These are phyloP conservation scores for Xanthoconium stramineum DNA, from an alignment of 768 basidiomycete genomes.

Conservation along the genomic window DNA sequence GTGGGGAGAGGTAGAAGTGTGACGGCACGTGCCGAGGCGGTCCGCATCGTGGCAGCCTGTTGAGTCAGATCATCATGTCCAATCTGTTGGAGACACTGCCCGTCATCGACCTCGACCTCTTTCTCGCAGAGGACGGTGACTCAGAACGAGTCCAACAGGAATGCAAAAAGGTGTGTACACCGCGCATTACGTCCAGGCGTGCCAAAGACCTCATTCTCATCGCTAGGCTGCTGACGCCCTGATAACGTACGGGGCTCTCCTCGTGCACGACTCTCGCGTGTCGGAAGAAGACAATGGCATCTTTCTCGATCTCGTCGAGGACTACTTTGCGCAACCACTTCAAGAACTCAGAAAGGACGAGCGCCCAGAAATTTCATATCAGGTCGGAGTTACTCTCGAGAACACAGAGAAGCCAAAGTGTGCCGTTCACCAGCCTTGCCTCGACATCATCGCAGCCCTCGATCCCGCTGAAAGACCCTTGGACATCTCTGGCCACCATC, in stretches of 20 bases:
- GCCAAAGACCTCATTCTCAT: not conserved
- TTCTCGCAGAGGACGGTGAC: slow-evolving; percentile 43
- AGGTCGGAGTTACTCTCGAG: slow-evolving; percentile 93
- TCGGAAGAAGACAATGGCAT: slow-evolving; percentile 73
- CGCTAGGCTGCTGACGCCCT: slow-evolving; percentile 75
- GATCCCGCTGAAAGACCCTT: slow-evolving; percentile 80
- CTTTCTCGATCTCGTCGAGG: slow-evolving; percentile 89
- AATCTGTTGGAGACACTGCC: slow-evolving; percentile 56
- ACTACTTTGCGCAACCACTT: slow-evolving; percentile 82
- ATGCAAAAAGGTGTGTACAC: slow-evolving; percentile 53
- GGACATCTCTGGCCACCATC: slow-evolving; percentile 73
- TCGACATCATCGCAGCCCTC: slow-evolving; percentile 71
- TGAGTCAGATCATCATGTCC: slow-evolving; percentile 30
- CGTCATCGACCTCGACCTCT: slow-evolving; percentile 74
- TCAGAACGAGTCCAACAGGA: slow-evolving; percentile 55
- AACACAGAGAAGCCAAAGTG: slow-evolving; percentile 93
- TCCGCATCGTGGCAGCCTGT: not conserved
- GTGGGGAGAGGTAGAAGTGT: slow-evolving; percentile 22
- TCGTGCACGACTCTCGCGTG: slow-evolving; percentile 83
- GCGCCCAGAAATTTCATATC: slow-evolving; percentile 83
- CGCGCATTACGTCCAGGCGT: not conserved
- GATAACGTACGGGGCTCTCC: slow-evolving; percentile 80
- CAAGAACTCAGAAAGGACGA: slow-evolving; percentile 68
- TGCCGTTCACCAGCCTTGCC: slow-evolving; percentile 79
- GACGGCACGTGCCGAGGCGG: slow-evolving; percentile 31